Evolutionary conservation across 495 filamentous ascomycete species (phyloP).

Genomic region (Penicillium waksmanii): DNA sequence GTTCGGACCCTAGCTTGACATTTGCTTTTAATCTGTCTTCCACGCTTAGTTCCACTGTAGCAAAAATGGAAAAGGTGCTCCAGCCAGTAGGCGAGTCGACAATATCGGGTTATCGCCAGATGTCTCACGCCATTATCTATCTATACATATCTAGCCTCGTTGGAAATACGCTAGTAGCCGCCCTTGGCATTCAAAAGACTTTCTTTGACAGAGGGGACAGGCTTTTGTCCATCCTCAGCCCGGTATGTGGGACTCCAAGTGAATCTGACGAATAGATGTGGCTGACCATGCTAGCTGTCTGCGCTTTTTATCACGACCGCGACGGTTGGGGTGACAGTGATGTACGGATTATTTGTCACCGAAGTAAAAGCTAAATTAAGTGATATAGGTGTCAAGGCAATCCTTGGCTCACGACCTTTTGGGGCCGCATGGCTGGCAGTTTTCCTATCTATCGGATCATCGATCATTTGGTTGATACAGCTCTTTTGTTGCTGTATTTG

Average conservation of each 20-base stretch:
- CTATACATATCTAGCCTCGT: conserved; percentile 1
- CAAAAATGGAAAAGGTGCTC: background rate
- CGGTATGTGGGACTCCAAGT: background rate
- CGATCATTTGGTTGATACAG: conserved; percentile 6
- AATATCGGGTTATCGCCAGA: background rate
- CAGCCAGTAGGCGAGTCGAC: background rate
- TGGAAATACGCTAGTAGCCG: background rate
- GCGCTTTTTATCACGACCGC: conserved; percentile 2
- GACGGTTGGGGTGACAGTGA: background rate
- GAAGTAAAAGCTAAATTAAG: conserved; percentile 1
- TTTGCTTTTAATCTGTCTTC: conserved; percentile 12
- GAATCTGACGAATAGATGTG: background rate
- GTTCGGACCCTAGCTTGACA: conserved; percentile 4
- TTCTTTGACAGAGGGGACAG: background rate
- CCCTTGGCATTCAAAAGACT: background rate
- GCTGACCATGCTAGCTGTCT: background rate
- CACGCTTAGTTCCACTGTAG: background rate
- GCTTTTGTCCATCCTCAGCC: background rate
- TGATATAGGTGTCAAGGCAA: conserved; percentile 3
- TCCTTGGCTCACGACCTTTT: conserved; percentile 1
- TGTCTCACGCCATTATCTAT: background rate
- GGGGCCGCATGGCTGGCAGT: conserved; percentile 11
- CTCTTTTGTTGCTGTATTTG: conserved; percentile 12
- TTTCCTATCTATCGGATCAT: conserved; percentile 1
- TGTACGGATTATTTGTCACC: conserved; percentile 3